These are phyloP conservation scores for Halocafeteria seosinensis DNA, from an alignment of 108 stramenopile species.

Conservation along the genomic window DNA sequence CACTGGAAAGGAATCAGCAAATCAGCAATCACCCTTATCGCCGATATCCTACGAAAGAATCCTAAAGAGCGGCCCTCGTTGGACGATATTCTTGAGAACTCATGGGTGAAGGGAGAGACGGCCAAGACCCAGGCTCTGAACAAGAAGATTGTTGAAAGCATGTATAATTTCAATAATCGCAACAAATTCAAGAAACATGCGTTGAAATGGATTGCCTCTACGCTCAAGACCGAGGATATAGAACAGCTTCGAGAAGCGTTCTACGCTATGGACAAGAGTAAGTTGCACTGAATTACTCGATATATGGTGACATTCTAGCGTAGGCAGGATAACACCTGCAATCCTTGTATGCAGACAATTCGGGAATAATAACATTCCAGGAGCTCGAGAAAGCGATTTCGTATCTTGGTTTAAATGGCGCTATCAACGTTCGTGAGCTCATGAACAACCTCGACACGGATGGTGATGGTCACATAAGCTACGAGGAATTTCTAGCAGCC, in stretches of 20 bases:
- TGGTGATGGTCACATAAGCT: background rate
- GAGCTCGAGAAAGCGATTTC: background rate
- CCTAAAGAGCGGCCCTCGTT: background rate
- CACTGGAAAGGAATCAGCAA: slow-evolving; percentile 5
- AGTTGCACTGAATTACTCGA: background rate
- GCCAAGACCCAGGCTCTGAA: background rate
- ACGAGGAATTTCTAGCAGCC: background rate
- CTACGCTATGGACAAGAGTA: slow-evolving; percentile 1
- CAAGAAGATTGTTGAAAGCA: background rate
- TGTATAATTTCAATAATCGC: background rate
- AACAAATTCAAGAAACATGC: background rate
- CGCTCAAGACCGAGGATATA: background rate
- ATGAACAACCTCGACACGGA: background rate
- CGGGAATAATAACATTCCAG: background rate
- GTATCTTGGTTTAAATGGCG: background rate
- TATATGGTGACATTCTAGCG: background rate
- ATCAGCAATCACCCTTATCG: slow-evolving; percentile 7
- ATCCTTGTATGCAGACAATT: background rate
- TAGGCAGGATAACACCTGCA: background rate
- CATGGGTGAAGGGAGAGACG: slow-evolving; percentile 7
- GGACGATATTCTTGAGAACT: slow-evolving; percentile 8
- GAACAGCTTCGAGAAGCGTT: background rate
- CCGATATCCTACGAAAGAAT: slow-evolving; percentile 5
- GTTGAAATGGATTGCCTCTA: background rate
- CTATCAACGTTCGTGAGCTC: background rate